phyloP scores from a whole-genome alignment of 2,329 filamentous ascomycete species.

The Exutisphaerella laricina region DNA sequence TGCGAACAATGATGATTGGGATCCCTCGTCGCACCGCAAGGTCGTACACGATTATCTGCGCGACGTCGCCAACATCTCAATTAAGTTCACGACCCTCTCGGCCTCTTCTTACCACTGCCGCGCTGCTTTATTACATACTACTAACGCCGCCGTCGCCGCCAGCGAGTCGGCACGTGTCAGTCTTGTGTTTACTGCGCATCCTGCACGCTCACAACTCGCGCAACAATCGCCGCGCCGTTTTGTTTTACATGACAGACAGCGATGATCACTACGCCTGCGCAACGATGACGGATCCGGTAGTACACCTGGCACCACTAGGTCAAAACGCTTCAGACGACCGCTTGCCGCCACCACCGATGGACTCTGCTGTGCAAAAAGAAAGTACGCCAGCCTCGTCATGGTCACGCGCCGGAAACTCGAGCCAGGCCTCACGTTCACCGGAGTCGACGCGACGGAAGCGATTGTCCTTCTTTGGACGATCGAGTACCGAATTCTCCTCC shows the following conservation, averaged over 20 bases:
- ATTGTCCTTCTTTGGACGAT: slow-evolving; percentile 26
- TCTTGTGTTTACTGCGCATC: not conserved
- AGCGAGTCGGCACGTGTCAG: slow-evolving; percentile 1
- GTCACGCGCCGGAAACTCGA: slow-evolving; percentile 11
- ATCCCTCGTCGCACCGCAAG: slow-evolving; percentile 13
- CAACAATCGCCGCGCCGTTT: not conserved
- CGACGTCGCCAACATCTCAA: slow-evolving; percentile 14
- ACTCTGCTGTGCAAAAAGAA: slow-evolving; percentile 2
- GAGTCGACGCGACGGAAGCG: slow-evolving; percentile 21
- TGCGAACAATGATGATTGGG: slow-evolving; percentile 8
- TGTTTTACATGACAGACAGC: slow-evolving; percentile 5
- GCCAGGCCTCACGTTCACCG: slow-evolving; percentile 10
- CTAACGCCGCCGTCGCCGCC: slow-evolving; percentile 3
- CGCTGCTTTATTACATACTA: too few relatives aligned
- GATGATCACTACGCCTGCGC: slow-evolving; percentile 5
- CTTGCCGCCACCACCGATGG: slow-evolving; percentile 7
- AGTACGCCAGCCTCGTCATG: slow-evolving; percentile 11
- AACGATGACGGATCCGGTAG: not conserved
- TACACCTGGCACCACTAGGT: not conserved
- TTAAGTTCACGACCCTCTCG: slow-evolving; percentile 10
- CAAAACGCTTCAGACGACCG: slow-evolving; percentile 2
- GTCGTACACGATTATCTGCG: slow-evolving; percentile 18
- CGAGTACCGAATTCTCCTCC: slow-evolving; percentile 22
- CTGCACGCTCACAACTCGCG: not conserved
- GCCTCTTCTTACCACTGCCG: slow-evolving; percentile 4